phyloP scores from a whole-genome alignment of 164 flowering plant species.

The Liriodendron chinense region DNA sequence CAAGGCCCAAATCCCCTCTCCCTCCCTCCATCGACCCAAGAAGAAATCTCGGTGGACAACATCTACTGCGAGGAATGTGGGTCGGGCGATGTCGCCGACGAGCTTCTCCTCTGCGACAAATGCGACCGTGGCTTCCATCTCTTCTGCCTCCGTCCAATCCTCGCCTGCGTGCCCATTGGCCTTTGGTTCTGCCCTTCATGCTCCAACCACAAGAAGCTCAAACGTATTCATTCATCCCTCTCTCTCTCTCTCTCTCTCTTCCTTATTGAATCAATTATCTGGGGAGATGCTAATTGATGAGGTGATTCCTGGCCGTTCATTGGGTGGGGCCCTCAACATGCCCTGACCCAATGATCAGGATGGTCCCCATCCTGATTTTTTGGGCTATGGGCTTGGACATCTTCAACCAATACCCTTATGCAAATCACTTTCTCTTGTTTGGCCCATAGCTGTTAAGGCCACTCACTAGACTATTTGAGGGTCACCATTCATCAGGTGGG shows the following conservation, averaged over 20 bases:
- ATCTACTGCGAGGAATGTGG: slow-evolving; percentile 70
- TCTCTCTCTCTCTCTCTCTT: neutral
- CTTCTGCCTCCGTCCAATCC: slow-evolving; percentile 75
- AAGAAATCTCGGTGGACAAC: slow-evolving; percentile 27
- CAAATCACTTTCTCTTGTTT: too few species aligned
- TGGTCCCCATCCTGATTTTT: too few species aligned
- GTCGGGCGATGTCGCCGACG: slow-evolving; percentile 50
- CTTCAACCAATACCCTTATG: too few species aligned
- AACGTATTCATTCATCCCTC: slow-evolving; percentile 25
- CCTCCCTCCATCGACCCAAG: neutral
- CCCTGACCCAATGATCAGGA: too few species aligned
- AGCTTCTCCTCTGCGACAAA: slow-evolving; percentile 84
- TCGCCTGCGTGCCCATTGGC: slow-evolving; percentile 70
- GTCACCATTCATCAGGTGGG: too few species aligned
- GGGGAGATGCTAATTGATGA: too few species aligned
- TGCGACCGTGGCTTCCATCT: slow-evolving; percentile 80
- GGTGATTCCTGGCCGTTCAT: too few species aligned
- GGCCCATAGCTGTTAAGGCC: too few species aligned
- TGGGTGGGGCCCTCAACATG: too few species aligned
- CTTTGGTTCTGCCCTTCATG: slow-evolving; percentile 84
- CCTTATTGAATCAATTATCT: neutral
- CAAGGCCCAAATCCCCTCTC: slow-evolving; percentile 44
- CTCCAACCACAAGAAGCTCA: slow-evolving; percentile 34
- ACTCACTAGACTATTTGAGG: too few species aligned
- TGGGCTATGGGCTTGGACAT: too few species aligned